Evolutionary conservation across 2,329 filamentous ascomycete species (phyloP), one percentile per base, ranked within the genome.

Genomic region (Chaetomium olivaceum): DNA sequence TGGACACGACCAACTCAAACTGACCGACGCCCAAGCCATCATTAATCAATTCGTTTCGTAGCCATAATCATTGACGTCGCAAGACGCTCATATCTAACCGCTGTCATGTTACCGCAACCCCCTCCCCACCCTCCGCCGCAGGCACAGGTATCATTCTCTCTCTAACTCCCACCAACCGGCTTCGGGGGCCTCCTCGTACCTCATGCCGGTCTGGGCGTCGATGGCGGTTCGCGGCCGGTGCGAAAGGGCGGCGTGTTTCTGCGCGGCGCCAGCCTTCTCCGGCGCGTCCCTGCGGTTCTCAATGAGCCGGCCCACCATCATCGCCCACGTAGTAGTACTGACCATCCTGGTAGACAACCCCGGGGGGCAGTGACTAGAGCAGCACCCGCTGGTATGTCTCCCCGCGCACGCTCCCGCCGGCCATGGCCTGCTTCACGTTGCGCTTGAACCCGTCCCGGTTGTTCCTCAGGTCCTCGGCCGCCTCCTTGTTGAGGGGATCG

Each of bases 251-350:
- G 99, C 95, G 77, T 99, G 94, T 82, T 98, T 99, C 85, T 94
- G 99, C 33, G 93, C 3, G 95, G 95, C 14, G n/a, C 93, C 82
- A 56, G 89, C 85, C 62, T 90, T 84, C 63, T 90, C 84, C 62
- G 99, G 82, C n/a, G 97, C 93, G 31, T 99, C 94, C 77, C 91
- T 93, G 83, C 95, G 98, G 82, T 99, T 99, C 77, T 97, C 92
- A 72, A 99, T 96, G 62, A 99, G 89, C 80, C 96, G 91, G 75
- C 91, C 85, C 4, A 27, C 16, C 14, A 16, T 25, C 16, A 27
- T 12, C 27, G 51, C 6, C 25, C 16, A 25, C 2, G 9, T 12
- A 21, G 21, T 52, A 12, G 12, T n/a, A 31, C 31, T 29, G 4
- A n/a, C 54, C 54, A 29, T 11, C 11, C 23, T 16, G 4, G 3